Evolutionary conservation across 176 grass and related monocot species (phyloP).

Genomic region (Avena atlantica): DNA sequence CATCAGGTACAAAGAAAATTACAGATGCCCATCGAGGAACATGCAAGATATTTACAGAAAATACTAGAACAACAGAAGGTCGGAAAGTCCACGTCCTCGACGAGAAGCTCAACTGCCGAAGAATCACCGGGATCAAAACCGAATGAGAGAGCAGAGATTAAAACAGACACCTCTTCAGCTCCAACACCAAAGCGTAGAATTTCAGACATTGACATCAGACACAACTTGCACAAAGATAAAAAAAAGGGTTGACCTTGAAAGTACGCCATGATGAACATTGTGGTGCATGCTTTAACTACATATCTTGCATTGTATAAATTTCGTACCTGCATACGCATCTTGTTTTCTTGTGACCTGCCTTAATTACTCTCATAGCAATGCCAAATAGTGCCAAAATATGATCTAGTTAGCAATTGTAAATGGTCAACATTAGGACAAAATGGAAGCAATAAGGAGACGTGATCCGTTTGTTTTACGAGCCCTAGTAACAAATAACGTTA

Average conservation of each 20-base stretch:
- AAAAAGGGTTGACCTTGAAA: constrained; percentile 58
- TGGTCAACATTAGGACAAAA: constrained; percentile 36
- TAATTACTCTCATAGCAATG: background rate
- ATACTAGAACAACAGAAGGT: constrained; percentile 78
- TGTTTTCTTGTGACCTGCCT: constrained; percentile 29
- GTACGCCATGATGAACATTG: constrained; percentile 27
- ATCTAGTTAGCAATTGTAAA: constrained; percentile 24
- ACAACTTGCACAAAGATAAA: constrained; percentile 40
- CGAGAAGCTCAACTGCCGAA: constrained; percentile 31
- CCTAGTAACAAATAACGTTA: too few relatives aligned
- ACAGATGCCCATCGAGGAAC: constrained; percentile 81
- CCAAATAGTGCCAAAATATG: constrained; percentile 29
- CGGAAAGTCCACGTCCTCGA: constrained; percentile 39
- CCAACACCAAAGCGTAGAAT: constrained; percentile 20
- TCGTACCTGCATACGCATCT: constrained; percentile 15
- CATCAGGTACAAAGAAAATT: constrained; percentile 79
- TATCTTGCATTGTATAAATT: constrained; percentile 24
- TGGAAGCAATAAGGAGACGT: background rate
- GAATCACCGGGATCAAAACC: constrained; percentile 4
- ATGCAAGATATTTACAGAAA: constrained; percentile 80
- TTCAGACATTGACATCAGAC: constrained; percentile 31
- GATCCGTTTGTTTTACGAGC: background rate
- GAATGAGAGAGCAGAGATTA: background rate
- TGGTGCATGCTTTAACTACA: constrained; percentile 8
- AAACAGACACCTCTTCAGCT: constrained; percentile 23